Evolutionary conservation across 2,329 filamentous ascomycete genomes (phyloP).

Genomic region (Sporothrix euskadiensis): DNA sequence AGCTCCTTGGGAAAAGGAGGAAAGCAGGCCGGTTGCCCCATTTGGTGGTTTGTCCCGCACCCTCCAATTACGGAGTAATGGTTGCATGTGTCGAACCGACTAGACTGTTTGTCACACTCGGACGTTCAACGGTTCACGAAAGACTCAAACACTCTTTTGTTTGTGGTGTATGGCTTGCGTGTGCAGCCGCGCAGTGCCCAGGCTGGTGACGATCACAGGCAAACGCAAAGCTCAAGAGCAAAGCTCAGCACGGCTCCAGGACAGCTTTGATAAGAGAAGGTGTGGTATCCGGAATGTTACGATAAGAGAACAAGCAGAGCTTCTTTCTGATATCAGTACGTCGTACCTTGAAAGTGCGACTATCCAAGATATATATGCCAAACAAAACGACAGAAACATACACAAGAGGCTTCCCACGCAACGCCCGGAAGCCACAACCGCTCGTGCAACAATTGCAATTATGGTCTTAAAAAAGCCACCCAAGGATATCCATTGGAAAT

Average conservation of each 20-base stretch:
- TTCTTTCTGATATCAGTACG: neutral
- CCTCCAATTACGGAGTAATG: neutral
- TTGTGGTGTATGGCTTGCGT: neutral
- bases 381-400: neutral
- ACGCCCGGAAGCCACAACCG: neutral
- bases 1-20: neutral
- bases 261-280: neutral
- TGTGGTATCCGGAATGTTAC: neutral
- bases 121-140: neutral
- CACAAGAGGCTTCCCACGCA: neutral
- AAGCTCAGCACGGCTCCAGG: neutral
- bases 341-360: neutral
- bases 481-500: slow-evolving; percentile 1
- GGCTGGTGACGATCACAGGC: neutral
- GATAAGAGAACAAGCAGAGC: neutral
- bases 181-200: neutral
- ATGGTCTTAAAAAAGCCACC: neutral
- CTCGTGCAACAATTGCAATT: neutral
- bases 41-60: neutral
- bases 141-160: no score
- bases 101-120: neutral
- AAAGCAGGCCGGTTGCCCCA: neutral
- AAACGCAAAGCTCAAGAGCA: neutral
- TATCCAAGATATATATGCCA: neutral
- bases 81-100: slow-evolving; percentile 3